phyloP scores from a whole-genome alignment of 805 yeast species.

The Saturnispora quitensis region DNA sequence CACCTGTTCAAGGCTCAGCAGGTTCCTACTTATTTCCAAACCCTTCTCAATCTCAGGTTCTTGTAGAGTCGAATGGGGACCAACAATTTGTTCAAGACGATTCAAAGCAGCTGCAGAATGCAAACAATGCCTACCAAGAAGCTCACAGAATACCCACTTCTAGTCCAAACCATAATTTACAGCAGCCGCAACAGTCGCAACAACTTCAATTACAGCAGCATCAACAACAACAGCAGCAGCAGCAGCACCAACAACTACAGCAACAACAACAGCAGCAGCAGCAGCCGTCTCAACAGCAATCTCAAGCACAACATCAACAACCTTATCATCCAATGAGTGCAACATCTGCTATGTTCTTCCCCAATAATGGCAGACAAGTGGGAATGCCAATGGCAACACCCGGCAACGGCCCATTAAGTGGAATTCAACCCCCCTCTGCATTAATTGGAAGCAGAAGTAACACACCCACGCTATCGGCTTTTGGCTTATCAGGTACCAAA shows the following conservation, averaged over 20 bases:
- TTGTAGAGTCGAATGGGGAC: background rate
- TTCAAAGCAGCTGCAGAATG: background rate
- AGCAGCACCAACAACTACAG: conserved; percentile 14
- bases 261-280: conserved; percentile 9
- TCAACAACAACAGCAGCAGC: conserved; percentile 3
- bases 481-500: conserved; percentile 18
- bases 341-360: conserved; percentile 12
- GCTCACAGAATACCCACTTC: background rate
- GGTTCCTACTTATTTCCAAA: conserved; percentile 18
- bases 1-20: conserved; percentile 23
- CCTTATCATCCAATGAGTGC: conserved; percentile 12
- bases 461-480: conserved; percentile 63
- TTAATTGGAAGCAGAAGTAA: background rate
- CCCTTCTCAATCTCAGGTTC: background rate
- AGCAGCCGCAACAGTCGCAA: background rate
- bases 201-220: background rate
- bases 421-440: background rate
- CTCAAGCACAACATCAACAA: conserved; percentile 9
- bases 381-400: background rate
- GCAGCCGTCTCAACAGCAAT: conserved; percentile 15
- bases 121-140: background rate
- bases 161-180: background rate
- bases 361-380: background rate
- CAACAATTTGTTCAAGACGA: conserved; percentile 13
- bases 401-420: background rate